These are phyloP conservation scores for Brettanomyces sp. DNA, from an alignment of 805 yeast genomes.

Conservation along the genomic window DNA sequence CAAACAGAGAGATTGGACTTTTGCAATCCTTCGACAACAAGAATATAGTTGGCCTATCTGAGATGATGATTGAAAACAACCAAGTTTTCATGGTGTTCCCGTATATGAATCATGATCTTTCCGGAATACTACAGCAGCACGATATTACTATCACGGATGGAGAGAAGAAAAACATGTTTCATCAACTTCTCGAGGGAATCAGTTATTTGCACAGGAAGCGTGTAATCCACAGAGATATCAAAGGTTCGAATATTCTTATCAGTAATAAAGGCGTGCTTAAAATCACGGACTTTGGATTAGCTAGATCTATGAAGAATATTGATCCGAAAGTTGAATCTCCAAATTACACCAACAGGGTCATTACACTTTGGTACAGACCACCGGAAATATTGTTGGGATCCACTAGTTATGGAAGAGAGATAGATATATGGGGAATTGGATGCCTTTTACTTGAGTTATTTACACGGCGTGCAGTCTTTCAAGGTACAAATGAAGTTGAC, in stretches of 20 bases:
- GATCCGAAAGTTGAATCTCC: conserved; percentile 43
- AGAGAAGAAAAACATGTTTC: conserved; percentile 57
- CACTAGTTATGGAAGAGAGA: conserved; percentile 81
- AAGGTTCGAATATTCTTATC: conserved; percentile 69
- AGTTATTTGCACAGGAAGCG: conserved; percentile 58
- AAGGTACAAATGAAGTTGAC: conserved; percentile 80
- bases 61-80: conserved; percentile 78
- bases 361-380: conserved; percentile 95
- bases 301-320: conserved; percentile 58
- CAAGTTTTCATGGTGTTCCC: conserved; percentile 86
- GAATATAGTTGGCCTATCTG: conserved; percentile 72
- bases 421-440: conserved; percentile 96
- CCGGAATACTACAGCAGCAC: conserved; percentile 78
- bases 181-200: conserved; percentile 60
- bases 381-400: conserved; percentile 89
- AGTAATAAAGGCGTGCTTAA: conserved; percentile 54
- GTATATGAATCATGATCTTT: conserved; percentile 86
- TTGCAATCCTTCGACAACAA: conserved; percentile 75
- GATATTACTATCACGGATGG: conserved; percentile 51
- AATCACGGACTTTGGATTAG: conserved; percentile 78
- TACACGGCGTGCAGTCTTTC: conserved; percentile 67
- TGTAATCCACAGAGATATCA: conserved; percentile 73
- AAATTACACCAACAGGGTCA: conserved; percentile 90
- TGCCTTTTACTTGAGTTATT: conserved; percentile 81
- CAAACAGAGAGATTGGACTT: conserved; percentile 81